These are phyloP conservation scores for Malassezia equina DNA, from an alignment of 1,284 basidiomycete species.

Conservation along the genomic window DNA sequence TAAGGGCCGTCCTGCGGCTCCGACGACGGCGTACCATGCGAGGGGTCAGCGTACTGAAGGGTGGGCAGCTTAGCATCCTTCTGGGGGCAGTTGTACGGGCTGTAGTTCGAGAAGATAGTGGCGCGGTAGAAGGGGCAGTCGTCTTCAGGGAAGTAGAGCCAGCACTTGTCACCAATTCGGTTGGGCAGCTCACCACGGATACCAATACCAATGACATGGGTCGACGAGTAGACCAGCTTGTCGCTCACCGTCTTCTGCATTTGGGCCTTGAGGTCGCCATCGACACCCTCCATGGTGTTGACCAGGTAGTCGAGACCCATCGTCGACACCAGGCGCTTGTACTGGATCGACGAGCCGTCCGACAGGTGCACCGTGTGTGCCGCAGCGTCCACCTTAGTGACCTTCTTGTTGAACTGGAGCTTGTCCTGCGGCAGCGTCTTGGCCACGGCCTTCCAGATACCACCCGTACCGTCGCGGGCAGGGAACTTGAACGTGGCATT, in stretches of 20 bases:
- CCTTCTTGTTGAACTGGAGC: constrained; percentile 49
- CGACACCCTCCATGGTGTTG: constrained; percentile 48
- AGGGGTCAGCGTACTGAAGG: constrained; percentile 51
- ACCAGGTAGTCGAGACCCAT: constrained; percentile 52
- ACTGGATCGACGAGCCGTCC: constrained; percentile 50
- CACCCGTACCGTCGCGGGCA: constrained; percentile 53
- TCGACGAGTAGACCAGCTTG: constrained; percentile 51
- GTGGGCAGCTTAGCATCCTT: constrained; percentile 50
- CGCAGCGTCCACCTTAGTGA: constrained; percentile 49
- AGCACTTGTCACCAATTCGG: constrained; percentile 55
- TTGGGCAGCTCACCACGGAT: constrained; percentile 52
- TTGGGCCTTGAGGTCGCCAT: constrained; percentile 47
- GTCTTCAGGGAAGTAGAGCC: constrained; percentile 52
- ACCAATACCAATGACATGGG: constrained; percentile 54
- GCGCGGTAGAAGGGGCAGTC: constrained; percentile 55
- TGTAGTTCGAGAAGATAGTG: constrained; percentile 55
- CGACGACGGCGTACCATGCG: constrained; percentile 46
- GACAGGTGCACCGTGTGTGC: constrained; percentile 49
- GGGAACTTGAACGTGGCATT: constrained; percentile 55
- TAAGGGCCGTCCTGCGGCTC: constrained; percentile 51
- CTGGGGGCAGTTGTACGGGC: constrained; percentile 52
- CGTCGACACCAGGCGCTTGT: constrained; percentile 52
- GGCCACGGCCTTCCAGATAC: constrained; percentile 54
- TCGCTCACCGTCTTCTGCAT: constrained; percentile 48
- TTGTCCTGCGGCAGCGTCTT: constrained; percentile 50